These are phyloP conservation scores for Malus sylvestris DNA, from an alignment of 306 rosid genomes.

Conservation along the genomic window DNA sequence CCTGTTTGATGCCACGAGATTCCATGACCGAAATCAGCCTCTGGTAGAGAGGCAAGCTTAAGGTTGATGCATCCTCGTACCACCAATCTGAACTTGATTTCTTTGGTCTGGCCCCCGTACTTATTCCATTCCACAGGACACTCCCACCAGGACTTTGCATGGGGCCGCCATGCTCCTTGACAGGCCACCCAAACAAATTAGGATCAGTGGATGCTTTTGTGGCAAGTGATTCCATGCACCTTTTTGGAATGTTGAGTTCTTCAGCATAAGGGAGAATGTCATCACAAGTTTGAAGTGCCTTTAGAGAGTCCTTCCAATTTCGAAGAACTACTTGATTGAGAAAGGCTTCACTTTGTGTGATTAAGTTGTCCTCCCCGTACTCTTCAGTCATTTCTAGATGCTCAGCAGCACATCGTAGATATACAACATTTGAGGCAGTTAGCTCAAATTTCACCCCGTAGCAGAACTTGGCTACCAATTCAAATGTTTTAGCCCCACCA, in stretches of 20 bases:
- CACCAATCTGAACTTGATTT: constrained; percentile 88
- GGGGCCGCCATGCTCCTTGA: constrained; percentile 87
- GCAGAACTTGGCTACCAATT: constrained; percentile 90
- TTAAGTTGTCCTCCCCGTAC: constrained; percentile 78
- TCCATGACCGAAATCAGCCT: constrained; percentile 77
- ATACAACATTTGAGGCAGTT: constrained; percentile 82
- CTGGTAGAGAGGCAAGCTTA: constrained; percentile 79
- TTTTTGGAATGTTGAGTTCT: constrained; percentile 64
- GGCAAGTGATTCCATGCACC: constrained; percentile 90
- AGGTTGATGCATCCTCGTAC: constrained; percentile 69
- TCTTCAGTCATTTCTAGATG: constrained; percentile 92
- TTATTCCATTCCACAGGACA: constrained; percentile 97
- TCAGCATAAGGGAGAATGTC: constrained; percentile 55
- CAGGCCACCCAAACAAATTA: constrained; percentile 93
- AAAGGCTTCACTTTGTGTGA: constrained; percentile 63
- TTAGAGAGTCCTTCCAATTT: constrained; percentile 89
- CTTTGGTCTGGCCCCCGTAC: constrained; percentile 93
- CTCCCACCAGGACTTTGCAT: constrained; percentile 99
- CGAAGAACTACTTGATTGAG: constrained; percentile 73
- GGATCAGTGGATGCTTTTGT: constrained; percentile 86
- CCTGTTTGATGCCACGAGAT: constrained; percentile 79
- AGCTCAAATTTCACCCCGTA: constrained; percentile 95
- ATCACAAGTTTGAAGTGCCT: constrained; percentile 78
- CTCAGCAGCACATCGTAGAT: constrained; percentile 89
- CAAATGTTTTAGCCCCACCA: constrained; percentile 88